phyloP scores from a whole-genome alignment of 1,284 basidiomycete genomes.

The Cryptococcus sp. region DNA sequence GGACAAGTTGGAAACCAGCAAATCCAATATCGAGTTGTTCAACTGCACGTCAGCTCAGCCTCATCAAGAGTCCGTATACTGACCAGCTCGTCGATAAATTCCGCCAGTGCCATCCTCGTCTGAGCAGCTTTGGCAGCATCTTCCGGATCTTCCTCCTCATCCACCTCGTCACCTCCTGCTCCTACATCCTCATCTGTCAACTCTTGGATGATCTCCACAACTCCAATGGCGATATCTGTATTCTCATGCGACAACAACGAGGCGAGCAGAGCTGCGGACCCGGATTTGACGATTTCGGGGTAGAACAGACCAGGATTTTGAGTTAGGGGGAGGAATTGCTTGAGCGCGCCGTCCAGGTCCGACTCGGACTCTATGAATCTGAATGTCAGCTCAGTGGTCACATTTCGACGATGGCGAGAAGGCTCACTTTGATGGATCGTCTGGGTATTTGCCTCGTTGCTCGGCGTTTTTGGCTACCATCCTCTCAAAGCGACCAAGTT shows the following conservation, averaged over 20 bases:
- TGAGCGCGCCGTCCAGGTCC: constrained; percentile 80
- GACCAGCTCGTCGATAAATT: constrained; percentile 68
- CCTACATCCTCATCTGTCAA: constrained; percentile 94
- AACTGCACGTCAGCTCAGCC: constrained; percentile 50
- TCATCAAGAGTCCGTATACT: constrained; percentile 32
- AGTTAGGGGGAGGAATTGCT: constrained; percentile 80
- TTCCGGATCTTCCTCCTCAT: constrained; percentile 56
- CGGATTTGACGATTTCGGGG: constrained; percentile 77
- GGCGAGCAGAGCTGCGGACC: constrained; percentile 60
- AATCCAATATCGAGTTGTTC: constrained; percentile 73
- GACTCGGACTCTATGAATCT: constrained; percentile 97
- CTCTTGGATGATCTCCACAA: constrained; percentile 85
- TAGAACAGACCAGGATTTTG: constrained; percentile 79
- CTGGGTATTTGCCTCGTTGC: constrained; percentile 82
- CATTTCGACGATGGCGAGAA: not conserved
- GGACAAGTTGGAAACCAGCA: constrained; percentile 81
- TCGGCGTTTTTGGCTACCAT: constrained; percentile 90
- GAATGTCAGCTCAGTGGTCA: constrained; percentile 37
- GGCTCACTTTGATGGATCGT: constrained; percentile 79
- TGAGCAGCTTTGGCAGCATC: constrained; percentile 51
- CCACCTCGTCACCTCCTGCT: constrained; percentile 64
- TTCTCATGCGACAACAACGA: constrained; percentile 89
- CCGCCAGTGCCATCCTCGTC: constrained; percentile 54
- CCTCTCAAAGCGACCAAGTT: constrained; percentile 77
- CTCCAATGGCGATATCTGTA: constrained; percentile 86